A percentile compares a stretch with the other conserved stretches of the same genome.
Evolutionary conservation across 75 land plant species (phyloP).

Genomic region (Sequoia sempervirens): DNA sequence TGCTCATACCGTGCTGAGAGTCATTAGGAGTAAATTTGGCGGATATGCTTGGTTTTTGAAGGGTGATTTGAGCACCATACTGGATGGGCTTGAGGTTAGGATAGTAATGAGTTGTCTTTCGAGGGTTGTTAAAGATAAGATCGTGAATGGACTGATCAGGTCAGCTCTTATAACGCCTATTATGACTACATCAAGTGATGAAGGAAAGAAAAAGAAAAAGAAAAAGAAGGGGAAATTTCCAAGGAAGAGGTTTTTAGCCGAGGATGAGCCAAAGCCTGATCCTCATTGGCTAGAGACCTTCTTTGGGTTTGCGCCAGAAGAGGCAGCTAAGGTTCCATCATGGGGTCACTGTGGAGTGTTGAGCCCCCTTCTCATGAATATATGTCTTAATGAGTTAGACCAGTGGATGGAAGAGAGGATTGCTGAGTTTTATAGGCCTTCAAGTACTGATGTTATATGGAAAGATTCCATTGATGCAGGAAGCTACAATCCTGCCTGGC

Average conservation of each 20-base stretch:
- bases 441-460: slow-evolving; percentile 57
- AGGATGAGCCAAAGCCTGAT: slow-evolving; percentile 75
- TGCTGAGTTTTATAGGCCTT: slow-evolving; percentile 45
- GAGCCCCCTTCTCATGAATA: slow-evolving; percentile 62
- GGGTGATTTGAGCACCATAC: slow-evolving; percentile 42
- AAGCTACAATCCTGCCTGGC: slow-evolving; percentile 71
- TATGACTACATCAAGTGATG: neutral
- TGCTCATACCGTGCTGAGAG: slow-evolving; percentile 58
- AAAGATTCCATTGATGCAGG: slow-evolving; percentile 43
- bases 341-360: slow-evolving; percentile 62
- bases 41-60: slow-evolving; percentile 65
- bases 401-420: slow-evolving; percentile 60
- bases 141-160: slow-evolving; percentile 39
- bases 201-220: slow-evolving; percentile 24
- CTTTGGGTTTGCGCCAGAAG: slow-evolving; percentile 68
- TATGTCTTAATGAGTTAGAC: slow-evolving; percentile 60
- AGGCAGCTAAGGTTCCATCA: slow-evolving; percentile 43
- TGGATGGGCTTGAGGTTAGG: slow-evolving; percentile 21
- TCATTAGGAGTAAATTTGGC: slow-evolving; percentile 54
- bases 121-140: slow-evolving; percentile 47
- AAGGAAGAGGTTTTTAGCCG: slow-evolving; percentile 53
- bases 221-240: slow-evolving; percentile 35
- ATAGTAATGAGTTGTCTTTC: slow-evolving; percentile 29
- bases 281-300: slow-evolving; percentile 81
- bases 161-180: slow-evolving; percentile 21